These are phyloP conservation scores for Clarireedia hainanense DNA, from an alignment of 2,329 filamentous ascomycete species.

Conservation along the genomic window DNA sequence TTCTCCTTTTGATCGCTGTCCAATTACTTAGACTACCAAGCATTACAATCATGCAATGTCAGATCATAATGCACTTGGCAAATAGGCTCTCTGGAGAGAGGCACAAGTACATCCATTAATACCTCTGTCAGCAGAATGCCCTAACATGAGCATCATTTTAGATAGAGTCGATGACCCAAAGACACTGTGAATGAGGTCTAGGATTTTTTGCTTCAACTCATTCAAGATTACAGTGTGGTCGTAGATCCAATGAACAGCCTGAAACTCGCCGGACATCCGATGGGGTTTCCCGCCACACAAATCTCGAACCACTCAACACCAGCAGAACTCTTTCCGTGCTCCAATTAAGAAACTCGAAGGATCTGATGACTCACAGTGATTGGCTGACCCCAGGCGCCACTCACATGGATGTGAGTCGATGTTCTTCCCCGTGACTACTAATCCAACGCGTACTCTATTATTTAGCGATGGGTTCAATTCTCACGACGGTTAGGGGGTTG, in stretches of 20 bases:
- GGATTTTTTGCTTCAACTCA: conserved; percentile 26
- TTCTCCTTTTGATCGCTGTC: too few species aligned
- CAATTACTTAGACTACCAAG: background rate
- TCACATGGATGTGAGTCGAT: background rate
- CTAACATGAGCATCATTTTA: too few species aligned
- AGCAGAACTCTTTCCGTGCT: background rate
- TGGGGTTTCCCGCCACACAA: conserved; percentile 3
- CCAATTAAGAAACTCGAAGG: background rate
- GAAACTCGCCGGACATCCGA: conserved; percentile 3
- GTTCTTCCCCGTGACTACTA: background rate
- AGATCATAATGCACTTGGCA: background rate
- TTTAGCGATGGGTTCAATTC: background rate
- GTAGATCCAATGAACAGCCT: background rate
- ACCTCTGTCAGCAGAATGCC: too few species aligned
- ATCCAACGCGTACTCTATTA: background rate
- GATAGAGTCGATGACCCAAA: too few species aligned
- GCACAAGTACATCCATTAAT: too few species aligned
- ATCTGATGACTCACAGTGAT: background rate
- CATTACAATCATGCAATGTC: background rate
- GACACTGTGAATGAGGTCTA: too few species aligned
- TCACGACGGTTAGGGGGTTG: too few species aligned
- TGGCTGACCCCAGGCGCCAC: background rate
- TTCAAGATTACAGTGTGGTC: background rate
- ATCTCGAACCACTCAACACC: background rate
- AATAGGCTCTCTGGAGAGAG: too few species aligned